These are phyloP conservation scores for Wickerhamomyces strasburgensis DNA, from an alignment of 805 yeast genomes.

Conservation along the genomic window DNA sequence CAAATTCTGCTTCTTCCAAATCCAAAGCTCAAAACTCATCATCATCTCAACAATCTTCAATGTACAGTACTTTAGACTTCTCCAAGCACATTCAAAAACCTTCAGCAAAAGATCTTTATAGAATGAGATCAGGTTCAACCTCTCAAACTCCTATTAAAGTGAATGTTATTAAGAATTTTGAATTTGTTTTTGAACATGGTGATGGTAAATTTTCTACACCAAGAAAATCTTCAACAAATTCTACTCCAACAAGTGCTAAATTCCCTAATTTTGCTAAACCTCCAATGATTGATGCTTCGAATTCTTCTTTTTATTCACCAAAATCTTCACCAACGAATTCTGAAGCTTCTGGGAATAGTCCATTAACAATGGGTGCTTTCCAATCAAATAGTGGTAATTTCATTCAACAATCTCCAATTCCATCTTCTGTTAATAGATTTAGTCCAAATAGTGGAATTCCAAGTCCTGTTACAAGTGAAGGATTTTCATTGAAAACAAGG, in stretches of 20 bases:
- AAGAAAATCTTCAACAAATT: constrained; percentile 15
- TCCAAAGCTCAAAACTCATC: constrained; percentile 3
- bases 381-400: constrained; percentile 4
- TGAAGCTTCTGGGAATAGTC: constrained; percentile 20
- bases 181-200: constrained; percentile 24
- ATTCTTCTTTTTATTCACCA: constrained; percentile 16
- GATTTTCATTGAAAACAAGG: constrained; percentile 1
- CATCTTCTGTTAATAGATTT: constrained; percentile 10
- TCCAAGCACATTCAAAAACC: constrained; percentile 11
- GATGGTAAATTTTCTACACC: constrained; percentile 12
- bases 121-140: background rate
- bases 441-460: constrained; percentile 12
- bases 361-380: constrained; percentile 12
- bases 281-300: constrained; percentile 18
- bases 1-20: no score
- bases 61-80: constrained; percentile 24
- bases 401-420: constrained; percentile 15
- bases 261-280: constrained; percentile 20
- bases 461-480: constrained; percentile 7
- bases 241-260: constrained; percentile 19
- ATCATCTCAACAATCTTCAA: constrained; percentile 6
- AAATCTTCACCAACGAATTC: constrained; percentile 24
- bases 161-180: constrained; percentile 18
- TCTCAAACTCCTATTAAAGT: constrained; percentile 7
- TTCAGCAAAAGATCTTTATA: background rate